Evolutionary conservation across 2,329 filamentous ascomycete genomes (phyloP).

Genomic region (Cadophora malorum): DNA sequence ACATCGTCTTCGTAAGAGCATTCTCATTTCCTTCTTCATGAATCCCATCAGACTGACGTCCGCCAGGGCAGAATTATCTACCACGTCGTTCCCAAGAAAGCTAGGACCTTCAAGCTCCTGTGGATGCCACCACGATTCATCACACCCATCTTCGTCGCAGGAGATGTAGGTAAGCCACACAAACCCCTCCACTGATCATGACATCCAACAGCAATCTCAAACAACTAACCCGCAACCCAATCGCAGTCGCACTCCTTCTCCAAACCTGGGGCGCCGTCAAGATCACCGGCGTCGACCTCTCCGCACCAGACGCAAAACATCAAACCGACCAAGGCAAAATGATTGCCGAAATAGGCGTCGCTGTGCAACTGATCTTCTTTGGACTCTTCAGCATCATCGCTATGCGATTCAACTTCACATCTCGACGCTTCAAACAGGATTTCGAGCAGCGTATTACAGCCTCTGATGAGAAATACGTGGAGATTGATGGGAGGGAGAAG

Average conservation of each 20-base stretch:
- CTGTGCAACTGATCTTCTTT: conserved; percentile 53
- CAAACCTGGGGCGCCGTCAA: conserved; percentile 45
- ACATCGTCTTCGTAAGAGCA: conserved; percentile 42
- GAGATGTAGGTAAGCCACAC: conserved; percentile 36
- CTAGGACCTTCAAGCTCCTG: conserved; percentile 32
- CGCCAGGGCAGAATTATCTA: conserved; percentile 40
- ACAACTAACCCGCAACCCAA: not conserved
- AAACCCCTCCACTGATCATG: not conserved
- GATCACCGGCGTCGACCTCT: conserved; percentile 48
- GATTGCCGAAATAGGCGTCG: conserved; percentile 38
- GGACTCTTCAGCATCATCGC: conserved; percentile 54
- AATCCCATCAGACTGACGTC: conserved; percentile 9
- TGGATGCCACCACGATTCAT: conserved; percentile 42
- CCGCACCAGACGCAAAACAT: conserved; percentile 42
- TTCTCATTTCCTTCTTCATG: not conserved
- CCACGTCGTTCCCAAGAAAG: conserved; percentile 40
- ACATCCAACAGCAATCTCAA: no score
- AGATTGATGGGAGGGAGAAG: conserved; percentile 38
- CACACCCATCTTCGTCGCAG: conserved; percentile 41
- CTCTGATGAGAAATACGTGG: conserved; percentile 34
- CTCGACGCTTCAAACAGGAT: conserved; percentile 46
- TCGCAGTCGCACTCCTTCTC: conserved; percentile 37
- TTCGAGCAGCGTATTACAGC: conserved; percentile 42
- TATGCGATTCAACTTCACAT: conserved; percentile 54
- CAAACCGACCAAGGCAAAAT: conserved; percentile 48